Evolutionary conservation across 495 filamentous ascomycete genomes (phyloP).

Genomic region (Diplogelasinospora grovesii): DNA sequence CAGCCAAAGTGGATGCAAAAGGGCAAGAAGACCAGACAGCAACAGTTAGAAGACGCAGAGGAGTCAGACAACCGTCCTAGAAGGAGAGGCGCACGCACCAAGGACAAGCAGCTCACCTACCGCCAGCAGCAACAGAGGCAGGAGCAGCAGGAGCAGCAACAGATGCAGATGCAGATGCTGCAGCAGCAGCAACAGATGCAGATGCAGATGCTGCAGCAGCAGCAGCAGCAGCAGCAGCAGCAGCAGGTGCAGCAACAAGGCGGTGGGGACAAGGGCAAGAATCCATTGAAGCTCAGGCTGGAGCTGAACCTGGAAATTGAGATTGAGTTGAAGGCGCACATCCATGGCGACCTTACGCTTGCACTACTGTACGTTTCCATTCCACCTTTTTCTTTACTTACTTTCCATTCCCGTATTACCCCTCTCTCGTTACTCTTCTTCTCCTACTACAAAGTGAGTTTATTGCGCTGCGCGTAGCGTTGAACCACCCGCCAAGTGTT

Average conservation of each 20-base stretch:
- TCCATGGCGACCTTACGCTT: constrained; percentile 83
- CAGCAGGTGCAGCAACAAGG: constrained; percentile 17
- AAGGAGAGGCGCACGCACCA: constrained; percentile 6
- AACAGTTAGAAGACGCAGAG: constrained; percentile 10
- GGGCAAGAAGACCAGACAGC: constrained; percentile 14
- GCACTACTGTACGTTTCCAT: constrained; percentile 63
- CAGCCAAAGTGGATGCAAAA: constrained; percentile 31
- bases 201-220: constrained; percentile 9
- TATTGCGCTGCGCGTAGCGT: too few relatives aligned
- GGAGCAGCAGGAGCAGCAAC: constrained; percentile 21
- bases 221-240: constrained; percentile 20
- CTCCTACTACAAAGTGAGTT: constrained; percentile 1
- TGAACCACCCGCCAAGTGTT: neutral
- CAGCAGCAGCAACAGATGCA: constrained; percentile 15
- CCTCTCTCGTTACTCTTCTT: neutral
- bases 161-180: constrained; percentile 18
- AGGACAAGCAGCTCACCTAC: constrained; percentile 10
- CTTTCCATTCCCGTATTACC: neutral
- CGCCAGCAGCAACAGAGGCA: constrained; percentile 19
- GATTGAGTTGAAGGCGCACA: constrained; percentile 84
- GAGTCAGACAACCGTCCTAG: constrained; percentile 6
- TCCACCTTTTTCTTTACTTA: constrained; percentile 1
- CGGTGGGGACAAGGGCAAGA: constrained; percentile 47
- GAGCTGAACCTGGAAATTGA: constrained; percentile 87
- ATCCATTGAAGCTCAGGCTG: constrained; percentile 69